A percentile compares a stretch with the other conserved stretches of the same genome.
phyloP scores from a whole-genome alignment of 1,284 basidiomycete species.

The Austroboletus rostrupii region DNA sequence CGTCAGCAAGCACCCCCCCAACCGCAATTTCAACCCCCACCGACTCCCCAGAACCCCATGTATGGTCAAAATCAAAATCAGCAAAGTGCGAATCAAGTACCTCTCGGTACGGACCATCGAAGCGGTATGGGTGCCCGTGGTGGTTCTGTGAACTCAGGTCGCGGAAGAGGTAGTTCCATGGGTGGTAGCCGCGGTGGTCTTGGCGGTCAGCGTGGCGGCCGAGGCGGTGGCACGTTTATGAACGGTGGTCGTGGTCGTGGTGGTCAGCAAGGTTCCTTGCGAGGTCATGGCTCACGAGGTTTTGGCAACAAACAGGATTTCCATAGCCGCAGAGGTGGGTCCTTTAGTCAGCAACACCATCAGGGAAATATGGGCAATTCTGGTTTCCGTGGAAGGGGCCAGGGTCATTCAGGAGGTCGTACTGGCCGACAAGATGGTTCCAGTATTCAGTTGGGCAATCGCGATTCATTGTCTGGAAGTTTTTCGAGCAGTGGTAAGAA shows the following conservation, averaged over 20 bases:
- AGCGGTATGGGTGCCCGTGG: conserved; percentile 34
- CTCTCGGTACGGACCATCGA: conserved; percentile 41
- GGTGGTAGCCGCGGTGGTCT: conserved; percentile 43
- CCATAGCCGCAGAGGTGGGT: conserved; percentile 60
- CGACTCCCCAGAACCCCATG: conserved; percentile 45
- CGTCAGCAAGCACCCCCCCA: conserved; percentile 29
- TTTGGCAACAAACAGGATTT: conserved; percentile 58
- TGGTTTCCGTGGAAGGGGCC: conserved; percentile 43
- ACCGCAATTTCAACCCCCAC: conserved; percentile 46
- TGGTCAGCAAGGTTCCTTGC: conserved; percentile 37
- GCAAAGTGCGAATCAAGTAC: conserved; percentile 42
- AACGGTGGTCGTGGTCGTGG: conserved; percentile 34
- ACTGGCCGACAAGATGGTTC: conserved; percentile 52
- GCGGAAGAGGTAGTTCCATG: conserved; percentile 48
- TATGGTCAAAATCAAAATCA: conserved; percentile 35
- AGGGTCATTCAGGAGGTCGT: conserved; percentile 40
- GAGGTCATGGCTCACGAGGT: conserved; percentile 61
- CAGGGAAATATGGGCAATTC: conserved; percentile 44
- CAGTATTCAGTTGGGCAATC: conserved; percentile 30
- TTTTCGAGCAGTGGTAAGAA: conserved; percentile 60
- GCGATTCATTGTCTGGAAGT: conserved; percentile 44
- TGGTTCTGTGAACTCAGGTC: conserved; percentile 32
- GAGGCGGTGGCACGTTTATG: conserved; percentile 40
- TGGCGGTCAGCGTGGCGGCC: conserved; percentile 32
- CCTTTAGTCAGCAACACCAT: conserved; percentile 46